Evolutionary conservation across 2,329 filamentous ascomycete genomes (phyloP).

Genomic region (Stachybotrys chlorohalonatus): DNA sequence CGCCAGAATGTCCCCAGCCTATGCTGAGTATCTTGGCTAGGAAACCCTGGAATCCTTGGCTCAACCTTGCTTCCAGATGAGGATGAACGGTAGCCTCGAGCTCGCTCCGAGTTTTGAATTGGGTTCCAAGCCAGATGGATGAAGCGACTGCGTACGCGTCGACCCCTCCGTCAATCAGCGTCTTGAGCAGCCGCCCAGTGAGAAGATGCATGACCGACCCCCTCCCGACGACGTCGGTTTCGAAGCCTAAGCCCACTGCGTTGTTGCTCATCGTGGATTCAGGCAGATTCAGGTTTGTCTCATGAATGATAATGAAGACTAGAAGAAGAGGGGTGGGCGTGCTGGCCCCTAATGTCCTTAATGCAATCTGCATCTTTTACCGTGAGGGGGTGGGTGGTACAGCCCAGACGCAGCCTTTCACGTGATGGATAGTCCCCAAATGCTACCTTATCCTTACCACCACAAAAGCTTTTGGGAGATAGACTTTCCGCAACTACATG

Average conservation of each 20-base stretch:
- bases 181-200: not conserved
- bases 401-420: not conserved
- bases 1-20: not conserved
- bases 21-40: not conserved
- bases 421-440: not conserved
- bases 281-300: not conserved
- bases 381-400: not conserved
- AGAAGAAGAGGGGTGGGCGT: not conserved
- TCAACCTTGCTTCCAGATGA: not conserved
- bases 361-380: too few species aligned
- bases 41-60: not conserved
- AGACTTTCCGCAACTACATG: not conserved
- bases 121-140: not conserved
- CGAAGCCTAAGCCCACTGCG: not conserved
- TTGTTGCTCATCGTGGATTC: not conserved
- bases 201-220: not conserved
- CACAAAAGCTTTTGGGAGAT: too few species aligned
- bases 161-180: not conserved
- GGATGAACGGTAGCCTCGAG: not conserved
- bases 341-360: not conserved
- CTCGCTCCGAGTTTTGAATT: not conserved
- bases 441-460: not conserved
- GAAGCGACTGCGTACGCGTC: not conserved
- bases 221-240: not conserved
- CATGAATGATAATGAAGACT: not conserved